Percentiles rank a stretch among this genome's conserved stretches.
Conservation (phyloP, 257 asterid species). For the Capsicum baccatum region DNA sequence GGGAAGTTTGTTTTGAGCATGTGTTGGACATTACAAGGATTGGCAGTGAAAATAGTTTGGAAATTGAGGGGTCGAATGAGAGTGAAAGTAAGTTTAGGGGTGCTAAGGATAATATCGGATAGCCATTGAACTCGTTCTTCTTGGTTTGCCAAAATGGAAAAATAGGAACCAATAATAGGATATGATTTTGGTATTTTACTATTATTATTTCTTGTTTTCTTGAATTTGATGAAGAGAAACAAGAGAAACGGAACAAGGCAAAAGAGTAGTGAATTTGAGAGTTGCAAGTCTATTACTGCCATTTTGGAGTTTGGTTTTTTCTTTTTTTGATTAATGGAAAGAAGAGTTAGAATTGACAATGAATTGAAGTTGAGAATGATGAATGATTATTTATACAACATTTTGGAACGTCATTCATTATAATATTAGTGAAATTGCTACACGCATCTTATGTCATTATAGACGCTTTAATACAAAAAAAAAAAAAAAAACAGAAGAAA, state of each 20-base stretch:
- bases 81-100: conserved; percentile 60
- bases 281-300: not conserved
- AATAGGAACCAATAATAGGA: conserved; percentile 62
- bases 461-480: too few relatives aligned
- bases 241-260: conserved; percentile 37
- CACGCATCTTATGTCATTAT: too few relatives aligned
- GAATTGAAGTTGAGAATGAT: too few relatives aligned
- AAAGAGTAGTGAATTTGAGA: conserved; percentile 36
- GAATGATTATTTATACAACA: too few relatives aligned
- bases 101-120: conserved; percentile 42
- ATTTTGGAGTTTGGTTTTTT: not conserved
- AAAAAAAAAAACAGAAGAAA: too few relatives aligned
- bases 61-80: conserved; percentile 62
- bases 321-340: too few relatives aligned
- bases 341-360: too few relatives aligned
- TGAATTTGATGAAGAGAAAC: conserved; percentile 32
- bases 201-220: not conserved
- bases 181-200: conserved; percentile 47
- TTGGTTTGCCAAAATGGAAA: conserved; percentile 43
- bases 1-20: conserved; percentile 60
- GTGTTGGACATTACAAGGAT: conserved; percentile 67
- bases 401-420: too few relatives aligned
- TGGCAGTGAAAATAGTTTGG: conserved; percentile 57
- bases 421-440: too few relatives aligned
- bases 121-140: conserved; percentile 61